Evolutionary conservation across 768 basidiomycete genomes (phyloP).

Genomic region (Leccinum longicurvipes): DNA sequence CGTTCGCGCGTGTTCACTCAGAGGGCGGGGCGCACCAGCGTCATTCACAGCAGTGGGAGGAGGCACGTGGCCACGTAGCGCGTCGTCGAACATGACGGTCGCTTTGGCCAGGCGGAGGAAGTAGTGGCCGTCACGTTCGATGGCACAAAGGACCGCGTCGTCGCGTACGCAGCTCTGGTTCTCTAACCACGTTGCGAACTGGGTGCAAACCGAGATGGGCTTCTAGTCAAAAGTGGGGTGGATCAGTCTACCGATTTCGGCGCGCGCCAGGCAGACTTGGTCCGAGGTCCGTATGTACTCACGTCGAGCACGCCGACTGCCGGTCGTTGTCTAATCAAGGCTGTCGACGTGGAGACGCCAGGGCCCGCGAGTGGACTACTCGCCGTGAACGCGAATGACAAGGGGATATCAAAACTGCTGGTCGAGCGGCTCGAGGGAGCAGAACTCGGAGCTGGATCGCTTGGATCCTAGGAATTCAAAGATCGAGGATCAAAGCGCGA

Average conservation of each 20-base stretch:
- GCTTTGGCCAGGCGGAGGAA: conserved; percentile 18
- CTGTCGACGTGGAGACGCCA: background rate
- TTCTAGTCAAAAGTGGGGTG: background rate
- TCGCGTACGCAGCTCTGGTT: conserved; percentile 1
- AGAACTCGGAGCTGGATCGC: background rate
- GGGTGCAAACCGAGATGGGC: conserved; percentile 11
- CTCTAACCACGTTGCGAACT: conserved; percentile 20
- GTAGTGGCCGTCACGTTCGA: conserved; percentile 21
- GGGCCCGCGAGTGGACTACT: background rate
- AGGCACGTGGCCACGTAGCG: conserved; percentile 6
- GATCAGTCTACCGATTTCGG: background rate
- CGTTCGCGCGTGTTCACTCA: conserved; percentile 7
- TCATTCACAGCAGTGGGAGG: background rate
- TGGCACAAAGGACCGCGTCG: conserved; percentile 5
- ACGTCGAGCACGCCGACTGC: background rate
- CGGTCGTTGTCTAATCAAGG: background rate
- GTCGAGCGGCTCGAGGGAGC: background rate
- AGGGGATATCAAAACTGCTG: background rate
- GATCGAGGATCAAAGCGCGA: background rate
- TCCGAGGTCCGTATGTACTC: background rate
- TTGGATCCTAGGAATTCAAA: background rate
- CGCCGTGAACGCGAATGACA: background rate
- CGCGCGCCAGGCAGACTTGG: background rate
- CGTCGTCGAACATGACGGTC: conserved; percentile 18
- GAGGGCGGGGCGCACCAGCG: background rate